These are phyloP conservation scores for Verticillium alfalfae DNA, from an alignment of 2,329 filamentous ascomycete species.

Conservation along the genomic window DNA sequence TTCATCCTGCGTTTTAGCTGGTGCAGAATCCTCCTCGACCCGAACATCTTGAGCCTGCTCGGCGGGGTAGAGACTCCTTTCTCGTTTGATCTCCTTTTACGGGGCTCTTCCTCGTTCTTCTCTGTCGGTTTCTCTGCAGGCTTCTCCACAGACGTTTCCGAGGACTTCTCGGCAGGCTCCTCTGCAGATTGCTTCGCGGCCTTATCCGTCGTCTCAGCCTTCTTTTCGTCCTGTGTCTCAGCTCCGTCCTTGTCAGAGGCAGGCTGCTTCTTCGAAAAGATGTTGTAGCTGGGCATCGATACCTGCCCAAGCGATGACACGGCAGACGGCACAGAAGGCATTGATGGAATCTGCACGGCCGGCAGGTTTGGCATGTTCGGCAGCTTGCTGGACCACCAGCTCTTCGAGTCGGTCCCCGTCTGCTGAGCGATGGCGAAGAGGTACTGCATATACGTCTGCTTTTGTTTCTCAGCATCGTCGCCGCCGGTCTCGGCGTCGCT, in stretches of 20 bases:
- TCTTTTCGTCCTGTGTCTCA: not conserved
- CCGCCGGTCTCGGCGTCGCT: slow-evolving; percentile 29
- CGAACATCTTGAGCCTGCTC: not conserved
- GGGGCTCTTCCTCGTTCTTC: no score
- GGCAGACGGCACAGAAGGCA: slow-evolving; percentile 19
- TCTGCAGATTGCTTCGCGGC: not conserved
- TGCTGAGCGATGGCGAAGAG: slow-evolving; percentile 44
- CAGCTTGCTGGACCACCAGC: slow-evolving; percentile 40
- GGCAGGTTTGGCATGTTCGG: slow-evolving; percentile 27
- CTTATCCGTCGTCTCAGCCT: not conserved
- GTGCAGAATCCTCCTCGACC: not conserved
- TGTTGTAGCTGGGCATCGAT: slow-evolving; percentile 22
- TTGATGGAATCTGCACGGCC: slow-evolving; percentile 23
- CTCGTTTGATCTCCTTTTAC: not conserved
- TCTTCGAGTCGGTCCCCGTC: slow-evolving; percentile 37
- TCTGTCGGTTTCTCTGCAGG: no score
- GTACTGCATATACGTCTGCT: slow-evolving; percentile 40
- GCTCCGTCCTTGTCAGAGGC: not conserved
- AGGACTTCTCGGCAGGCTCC: not conserved
- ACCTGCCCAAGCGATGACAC: slow-evolving; percentile 22
- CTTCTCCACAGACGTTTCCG: not conserved
- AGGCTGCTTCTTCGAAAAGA: slow-evolving; percentile 20
- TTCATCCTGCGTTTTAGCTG: not conserved
- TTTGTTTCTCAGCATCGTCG: slow-evolving; percentile 25
- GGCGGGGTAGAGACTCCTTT: no score